Base-by-base conservation (phyloP, 805 yeast species). In the Myxozyma geophila region DNA sequence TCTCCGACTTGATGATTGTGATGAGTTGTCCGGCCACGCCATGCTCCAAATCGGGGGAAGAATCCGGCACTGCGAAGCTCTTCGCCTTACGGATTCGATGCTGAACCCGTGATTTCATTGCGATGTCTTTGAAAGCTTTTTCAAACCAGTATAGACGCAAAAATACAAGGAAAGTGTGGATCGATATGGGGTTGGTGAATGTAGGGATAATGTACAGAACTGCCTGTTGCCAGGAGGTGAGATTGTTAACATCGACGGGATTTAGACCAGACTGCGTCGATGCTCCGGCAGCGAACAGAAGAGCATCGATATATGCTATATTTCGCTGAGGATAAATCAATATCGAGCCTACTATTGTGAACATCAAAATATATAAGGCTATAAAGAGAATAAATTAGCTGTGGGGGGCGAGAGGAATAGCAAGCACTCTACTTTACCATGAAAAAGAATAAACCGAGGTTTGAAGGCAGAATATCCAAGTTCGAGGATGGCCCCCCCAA, bases 211-310 rank as follows among this genome's bases (percentile, higher is more conserved):
- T 67, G 73, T 87, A 90, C 1, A 93, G 75, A 9, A 83, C 79
- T 15, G 92, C 82, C 73, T 93, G 98, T 75, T 95, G 99, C 77
- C 87, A 93, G 51, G 89, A 74, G 0, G 81, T 76, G 61, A 92
- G 68, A 0, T 79, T 75, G 73, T 90, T 90, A 44, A 87, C 67
- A 70, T 91, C 85, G 28, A 90, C 79, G 23, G 97, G 88, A 73
- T 91, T 92, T 60, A 95, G 77, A 0, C 99, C 99, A 0, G 97
- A 96, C 73, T 93, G 97, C 1, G 98, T 91, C 1, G 87, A 77
- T 0, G 95, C 85, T 10, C 96, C 93, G 10, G 87, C 79, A 0
- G 92, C 82, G 60, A 90, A 78, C 74, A 93, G 90, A 40, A 95
- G 77, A 1, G 88, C 85, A 77, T 95, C 98, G 51, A 90, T 87